A percentile compares a stretch with the other conserved stretches of the same genome.
These are phyloP conservation scores for Stachybotrys echinatus DNA, from an alignment of 2,329 filamentous ascomycete genomes.

Conservation along the genomic window DNA sequence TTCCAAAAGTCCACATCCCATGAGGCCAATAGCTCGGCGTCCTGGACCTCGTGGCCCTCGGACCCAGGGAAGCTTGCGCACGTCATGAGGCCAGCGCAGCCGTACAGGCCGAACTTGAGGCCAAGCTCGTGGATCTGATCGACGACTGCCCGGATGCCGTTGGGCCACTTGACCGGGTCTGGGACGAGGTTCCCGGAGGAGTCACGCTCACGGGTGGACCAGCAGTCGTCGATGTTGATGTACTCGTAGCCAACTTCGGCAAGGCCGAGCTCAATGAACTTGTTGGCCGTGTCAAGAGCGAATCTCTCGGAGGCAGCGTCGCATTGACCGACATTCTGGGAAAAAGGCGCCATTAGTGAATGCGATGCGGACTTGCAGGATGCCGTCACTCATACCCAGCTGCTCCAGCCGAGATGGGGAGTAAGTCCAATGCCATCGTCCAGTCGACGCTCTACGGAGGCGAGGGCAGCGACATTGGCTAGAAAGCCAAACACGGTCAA, in stretches of 20 bases:
- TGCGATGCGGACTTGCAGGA: no score
- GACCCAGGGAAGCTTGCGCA: conserved; percentile 29
- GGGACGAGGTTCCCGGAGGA: conserved; percentile 19
- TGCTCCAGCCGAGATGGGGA: not conserved
- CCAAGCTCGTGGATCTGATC: conserved; percentile 27
- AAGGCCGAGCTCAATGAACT: conserved; percentile 17
- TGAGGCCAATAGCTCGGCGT: conserved; percentile 5
- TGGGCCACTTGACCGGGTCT: conserved; percentile 28
- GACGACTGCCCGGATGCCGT: conserved; percentile 27
- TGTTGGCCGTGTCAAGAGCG: conserved; percentile 12
- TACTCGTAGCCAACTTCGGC: conserved; percentile 21
- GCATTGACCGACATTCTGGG: not conserved
- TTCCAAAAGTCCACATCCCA: conserved; percentile 13
- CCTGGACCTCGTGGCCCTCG: conserved; percentile 7
- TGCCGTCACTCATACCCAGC: not conserved
- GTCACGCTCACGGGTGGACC: conserved; percentile 19
- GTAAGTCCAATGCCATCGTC: not conserved
- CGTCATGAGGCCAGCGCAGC: conserved; percentile 37
- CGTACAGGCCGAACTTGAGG: conserved; percentile 33
- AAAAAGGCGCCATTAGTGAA: not conserved
- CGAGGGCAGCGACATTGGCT: no score
- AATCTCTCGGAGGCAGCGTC: conserved; percentile 7
- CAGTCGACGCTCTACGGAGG: not conserved
- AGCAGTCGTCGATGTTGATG: conserved; percentile 28
- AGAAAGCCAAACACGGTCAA: no score